Conservation (phyloP, 140 eudicot species). For the Anethum foeniculum region DNA sequence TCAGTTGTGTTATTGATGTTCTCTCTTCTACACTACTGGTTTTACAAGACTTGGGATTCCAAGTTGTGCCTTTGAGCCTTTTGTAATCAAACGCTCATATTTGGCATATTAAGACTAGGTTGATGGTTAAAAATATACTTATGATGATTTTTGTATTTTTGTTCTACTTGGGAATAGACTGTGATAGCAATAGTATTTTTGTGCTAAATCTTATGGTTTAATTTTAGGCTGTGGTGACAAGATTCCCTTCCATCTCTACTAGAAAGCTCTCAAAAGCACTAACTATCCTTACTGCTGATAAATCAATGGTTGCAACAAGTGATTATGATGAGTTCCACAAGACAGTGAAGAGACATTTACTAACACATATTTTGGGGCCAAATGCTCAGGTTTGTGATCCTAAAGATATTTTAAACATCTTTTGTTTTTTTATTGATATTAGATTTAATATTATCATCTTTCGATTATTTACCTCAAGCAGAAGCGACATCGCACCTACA, state of each 20-base stretch:
- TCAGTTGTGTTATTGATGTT: background rate
- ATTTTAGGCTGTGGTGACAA: constrained; percentile 67
- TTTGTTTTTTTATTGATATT: background rate
- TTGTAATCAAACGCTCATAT: background rate
- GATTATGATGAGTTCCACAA: constrained; percentile 78
- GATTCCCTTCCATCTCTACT: constrained; percentile 65
- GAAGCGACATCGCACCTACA: constrained; percentile 51
- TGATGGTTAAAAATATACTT: background rate
- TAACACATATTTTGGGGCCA: constrained; percentile 63
- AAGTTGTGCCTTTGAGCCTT: background rate
- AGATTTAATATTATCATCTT: background rate
- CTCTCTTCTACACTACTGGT: background rate
- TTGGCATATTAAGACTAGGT: background rate
- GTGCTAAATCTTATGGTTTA: background rate
- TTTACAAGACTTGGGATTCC: background rate
- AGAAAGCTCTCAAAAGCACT: constrained; percentile 73
- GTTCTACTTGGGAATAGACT: background rate
- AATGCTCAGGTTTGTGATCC: constrained; percentile 53
- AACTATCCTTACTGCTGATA: constrained; percentile 58
- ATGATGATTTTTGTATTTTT: background rate
- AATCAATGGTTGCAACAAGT: constrained; percentile 65
- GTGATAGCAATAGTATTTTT: background rate
- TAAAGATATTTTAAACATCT: too few relatives aligned
- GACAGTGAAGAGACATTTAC: constrained; percentile 41
- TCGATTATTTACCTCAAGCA: constrained; percentile 19